Evolutionary conservation across 495 filamentous ascomycete species (phyloP).

Genomic region (Penicillium parvum): DNA sequence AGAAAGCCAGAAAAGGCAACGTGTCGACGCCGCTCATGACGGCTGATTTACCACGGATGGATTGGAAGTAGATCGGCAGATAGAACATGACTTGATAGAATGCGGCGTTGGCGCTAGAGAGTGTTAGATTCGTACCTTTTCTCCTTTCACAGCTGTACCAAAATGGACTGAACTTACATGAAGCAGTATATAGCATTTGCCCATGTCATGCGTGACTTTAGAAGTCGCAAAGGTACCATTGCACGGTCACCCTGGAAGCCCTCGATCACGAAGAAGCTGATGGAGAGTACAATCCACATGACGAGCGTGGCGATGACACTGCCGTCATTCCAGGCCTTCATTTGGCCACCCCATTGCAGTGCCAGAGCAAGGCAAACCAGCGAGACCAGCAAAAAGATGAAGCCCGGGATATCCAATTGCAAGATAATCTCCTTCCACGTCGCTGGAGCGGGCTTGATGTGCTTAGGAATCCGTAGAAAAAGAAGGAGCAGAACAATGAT

Average conservation of each 20-base stretch:
- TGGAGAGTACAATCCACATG: no score
- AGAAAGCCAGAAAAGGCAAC: slow-evolving; percentile 7
- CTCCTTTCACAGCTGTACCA: no score
- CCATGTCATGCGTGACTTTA: no score
- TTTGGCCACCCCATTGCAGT: slow-evolving; percentile 35
- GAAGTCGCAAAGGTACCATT: no score
- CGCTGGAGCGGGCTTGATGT: slow-evolving; percentile 16
- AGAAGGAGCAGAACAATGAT: slow-evolving; percentile 33
- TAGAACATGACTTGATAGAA: no score
- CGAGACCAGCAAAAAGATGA: slow-evolving; percentile 20
- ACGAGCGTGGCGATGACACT: slow-evolving; percentile 27
- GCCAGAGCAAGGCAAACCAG: slow-evolving; percentile 33
- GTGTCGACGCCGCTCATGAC: not conserved
- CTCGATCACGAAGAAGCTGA: no score
- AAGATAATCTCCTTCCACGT: slow-evolving; percentile 22
- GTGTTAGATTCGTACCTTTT: no score
- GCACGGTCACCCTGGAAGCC: no score
- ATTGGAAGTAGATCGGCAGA: not conserved
- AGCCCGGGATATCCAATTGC: slow-evolving; percentile 32
- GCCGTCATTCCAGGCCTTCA: slow-evolving; percentile 26
- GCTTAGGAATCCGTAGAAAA: slow-evolving; percentile 32
- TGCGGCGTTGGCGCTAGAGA: no score
- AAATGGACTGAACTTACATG: no score
- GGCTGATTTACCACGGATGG: not conserved
- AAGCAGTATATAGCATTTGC: no score